These are phyloP conservation scores for Debaryomyces nepalensis DNA, from an alignment of 1,139 yeast species.

Conservation along the genomic window DNA sequence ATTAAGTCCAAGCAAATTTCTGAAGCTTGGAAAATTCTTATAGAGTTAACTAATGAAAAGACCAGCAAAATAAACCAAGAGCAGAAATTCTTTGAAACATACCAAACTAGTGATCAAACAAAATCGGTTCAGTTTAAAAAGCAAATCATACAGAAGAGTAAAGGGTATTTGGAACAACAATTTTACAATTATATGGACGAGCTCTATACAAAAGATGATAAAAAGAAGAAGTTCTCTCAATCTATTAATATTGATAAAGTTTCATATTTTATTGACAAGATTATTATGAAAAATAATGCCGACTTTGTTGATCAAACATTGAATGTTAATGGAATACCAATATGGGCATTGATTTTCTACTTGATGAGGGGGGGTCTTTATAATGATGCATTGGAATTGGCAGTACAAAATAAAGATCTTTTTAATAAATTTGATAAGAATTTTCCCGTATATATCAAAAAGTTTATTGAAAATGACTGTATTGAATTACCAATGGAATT, in stretches of 20 bases:
- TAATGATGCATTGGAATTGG: slow-evolving; percentile 67
- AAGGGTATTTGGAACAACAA: slow-evolving; percentile 70
- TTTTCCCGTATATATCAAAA: slow-evolving; percentile 78
- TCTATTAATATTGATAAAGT: slow-evolving; percentile 76
- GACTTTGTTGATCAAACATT: slow-evolving; percentile 41
- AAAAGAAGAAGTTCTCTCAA: slow-evolving; percentile 52
- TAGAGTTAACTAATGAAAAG: slow-evolving; percentile 45
- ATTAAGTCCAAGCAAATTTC: slow-evolving; percentile 64
- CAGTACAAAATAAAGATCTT: slow-evolving; percentile 43
- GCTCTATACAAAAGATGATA: slow-evolving; percentile 64
- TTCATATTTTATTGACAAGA: slow-evolving; percentile 63
- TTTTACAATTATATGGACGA: slow-evolving; percentile 76
- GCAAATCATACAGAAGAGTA: slow-evolving; percentile 60
- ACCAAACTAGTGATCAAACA: slow-evolving; percentile 27
- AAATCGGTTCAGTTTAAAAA: slow-evolving; percentile 42
- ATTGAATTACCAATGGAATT: slow-evolving; percentile 63
- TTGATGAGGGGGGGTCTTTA: slow-evolving; percentile 82
- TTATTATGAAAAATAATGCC: slow-evolving; percentile 44
- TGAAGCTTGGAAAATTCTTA: slow-evolving; percentile 67
- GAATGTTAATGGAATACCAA: slow-evolving; percentile 76
- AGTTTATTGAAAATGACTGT: slow-evolving; percentile 65
- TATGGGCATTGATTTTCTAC: slow-evolving; percentile 91
- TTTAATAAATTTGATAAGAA: slow-evolving; percentile 85
- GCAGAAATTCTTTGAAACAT: slow-evolving; percentile 48
- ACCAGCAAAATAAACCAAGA: slow-evolving; percentile 44